phyloP scores from a whole-genome alignment of 2,329 filamentous ascomycete species.

The Elsinoe perseae region DNA sequence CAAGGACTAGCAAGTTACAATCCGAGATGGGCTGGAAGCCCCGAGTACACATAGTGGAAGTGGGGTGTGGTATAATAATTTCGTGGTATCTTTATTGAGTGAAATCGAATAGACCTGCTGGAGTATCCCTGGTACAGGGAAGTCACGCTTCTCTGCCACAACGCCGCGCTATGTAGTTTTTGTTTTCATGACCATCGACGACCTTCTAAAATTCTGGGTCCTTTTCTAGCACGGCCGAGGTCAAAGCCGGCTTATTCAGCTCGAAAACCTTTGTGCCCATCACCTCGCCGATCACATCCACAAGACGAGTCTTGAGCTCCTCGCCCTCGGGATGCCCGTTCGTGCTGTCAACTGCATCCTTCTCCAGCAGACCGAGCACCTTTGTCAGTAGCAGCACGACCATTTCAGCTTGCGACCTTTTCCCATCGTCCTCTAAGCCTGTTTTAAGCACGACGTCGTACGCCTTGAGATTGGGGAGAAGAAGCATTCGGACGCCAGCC shows the following conservation, averaged over 20 bases:
- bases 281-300: conserved; percentile 35
- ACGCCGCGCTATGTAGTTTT: conserved; percentile 13
- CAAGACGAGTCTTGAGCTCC: conserved; percentile 31
- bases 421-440: conserved; percentile 46
- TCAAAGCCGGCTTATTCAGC: conserved; percentile 31
- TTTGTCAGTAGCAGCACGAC: conserved; percentile 52
- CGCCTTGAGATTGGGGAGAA: conserved; percentile 58
- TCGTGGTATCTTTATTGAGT: background rate
- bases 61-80: no score
- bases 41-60: no score
- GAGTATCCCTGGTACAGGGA: background rate
- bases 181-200: background rate
- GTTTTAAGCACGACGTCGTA: conserved; percentile 56
- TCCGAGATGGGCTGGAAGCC: no score
- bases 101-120: background rate
- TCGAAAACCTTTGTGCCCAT: conserved; percentile 20
- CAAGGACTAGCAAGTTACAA: no score
- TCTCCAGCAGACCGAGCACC: conserved; percentile 48
- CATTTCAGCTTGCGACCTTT: conserved; percentile 52
- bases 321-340: conserved; percentile 38
- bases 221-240: conserved; percentile 34
- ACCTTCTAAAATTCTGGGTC: conserved; percentile 23
- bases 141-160: background rate
- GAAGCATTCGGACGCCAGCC: conserved; percentile 55
- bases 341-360: conserved; percentile 31